phyloP scores from a whole-genome alignment of 768 basidiomycete species.

The Coprinopsis strossmayeri region DNA sequence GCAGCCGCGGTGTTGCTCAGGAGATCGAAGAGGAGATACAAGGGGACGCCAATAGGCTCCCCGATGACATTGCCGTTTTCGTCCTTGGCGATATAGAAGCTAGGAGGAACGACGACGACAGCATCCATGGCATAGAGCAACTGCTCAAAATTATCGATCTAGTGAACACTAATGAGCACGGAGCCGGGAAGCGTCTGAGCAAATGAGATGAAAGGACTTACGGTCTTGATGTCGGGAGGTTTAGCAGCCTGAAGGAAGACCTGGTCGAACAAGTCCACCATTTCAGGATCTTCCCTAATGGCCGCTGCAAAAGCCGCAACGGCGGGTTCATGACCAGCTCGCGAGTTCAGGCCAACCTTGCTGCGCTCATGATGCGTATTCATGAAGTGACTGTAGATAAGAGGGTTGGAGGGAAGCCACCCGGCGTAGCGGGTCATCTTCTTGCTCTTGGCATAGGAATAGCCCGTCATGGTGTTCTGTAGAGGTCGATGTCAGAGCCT shows the following conservation, averaged over 20 bases:
- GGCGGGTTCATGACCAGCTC: neutral
- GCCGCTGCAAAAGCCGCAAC: neutral
- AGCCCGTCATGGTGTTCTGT: no score
- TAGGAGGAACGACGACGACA: slow-evolving; percentile 35
- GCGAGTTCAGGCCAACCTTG: neutral
- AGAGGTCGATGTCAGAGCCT: no score
- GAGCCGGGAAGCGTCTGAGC: neutral
- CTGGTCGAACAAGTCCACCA: neutral
- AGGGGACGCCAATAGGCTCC: slow-evolving; percentile 39
- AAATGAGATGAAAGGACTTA: neutral
- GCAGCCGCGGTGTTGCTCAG: slow-evolving; percentile 30
- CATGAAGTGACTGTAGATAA: neutral
- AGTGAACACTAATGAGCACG: neutral
- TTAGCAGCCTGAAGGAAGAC: neutral
- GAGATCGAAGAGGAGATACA: slow-evolving; percentile 38
- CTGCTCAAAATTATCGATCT: slow-evolving; percentile 25
- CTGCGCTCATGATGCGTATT: neutral
- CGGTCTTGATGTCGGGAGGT: neutral
- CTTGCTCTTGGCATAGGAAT: neutral
- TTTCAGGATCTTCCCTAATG: neutral
- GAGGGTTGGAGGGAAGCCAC: neutral
- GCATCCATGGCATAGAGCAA: slow-evolving; percentile 35
- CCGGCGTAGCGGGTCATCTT: neutral
- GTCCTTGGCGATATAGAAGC: slow-evolving; percentile 15
- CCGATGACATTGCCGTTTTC: slow-evolving; percentile 7